phyloP scores from a whole-genome alignment of 352 stramenopile genomes.

The Thalassiosira hispida region DNA sequence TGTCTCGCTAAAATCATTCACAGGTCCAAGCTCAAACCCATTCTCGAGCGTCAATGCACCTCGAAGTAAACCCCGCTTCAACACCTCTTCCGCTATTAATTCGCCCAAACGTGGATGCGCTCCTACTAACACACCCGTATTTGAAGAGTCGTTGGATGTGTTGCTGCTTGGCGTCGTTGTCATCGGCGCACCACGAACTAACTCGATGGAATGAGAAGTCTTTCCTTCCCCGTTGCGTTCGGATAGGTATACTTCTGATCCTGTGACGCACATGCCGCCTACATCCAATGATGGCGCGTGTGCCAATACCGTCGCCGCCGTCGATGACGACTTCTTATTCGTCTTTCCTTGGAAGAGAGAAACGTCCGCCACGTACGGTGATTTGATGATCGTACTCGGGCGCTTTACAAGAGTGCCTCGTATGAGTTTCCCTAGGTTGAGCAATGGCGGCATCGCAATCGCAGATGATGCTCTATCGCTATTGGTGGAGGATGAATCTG shows the following conservation, averaged over 20 bases:
- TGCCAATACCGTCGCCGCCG: slow-evolving; percentile 44
- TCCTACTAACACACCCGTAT: slow-evolving; percentile 64
- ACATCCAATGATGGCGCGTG: slow-evolving; percentile 84
- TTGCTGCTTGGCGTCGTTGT: not conserved
- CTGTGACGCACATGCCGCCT: slow-evolving; percentile 71
- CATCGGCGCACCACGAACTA: slow-evolving; percentile 26
- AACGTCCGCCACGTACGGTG: slow-evolving; percentile 81
- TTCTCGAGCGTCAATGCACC: slow-evolving; percentile 25
- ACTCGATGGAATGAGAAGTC: slow-evolving; percentile 63
- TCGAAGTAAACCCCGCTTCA: slow-evolving; percentile 42
- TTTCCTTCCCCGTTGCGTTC: slow-evolving; percentile 37
- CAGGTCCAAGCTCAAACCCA: slow-evolving; percentile 29
- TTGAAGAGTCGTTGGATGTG: not conserved
- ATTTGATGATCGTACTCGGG: slow-evolving; percentile 67
- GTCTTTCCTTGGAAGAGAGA: slow-evolving; percentile 43
- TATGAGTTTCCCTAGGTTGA: slow-evolving; percentile 54
- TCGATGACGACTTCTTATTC: not conserved
- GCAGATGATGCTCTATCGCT: not conserved
- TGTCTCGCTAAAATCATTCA: not conserved
- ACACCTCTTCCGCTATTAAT: slow-evolving; percentile 64
- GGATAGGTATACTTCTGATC: slow-evolving; percentile 61
- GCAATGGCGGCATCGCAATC: slow-evolving; percentile 20
- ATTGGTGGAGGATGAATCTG: not conserved
- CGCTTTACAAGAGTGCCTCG: slow-evolving; percentile 58
- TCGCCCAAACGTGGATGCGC: slow-evolving; percentile 78